A percentile compares a stretch with the other conserved stretches of the same genome.
Conservation (phyloP, 805 yeast genomes). For the Yamadazyma takamatsuzukensis region DNA sequence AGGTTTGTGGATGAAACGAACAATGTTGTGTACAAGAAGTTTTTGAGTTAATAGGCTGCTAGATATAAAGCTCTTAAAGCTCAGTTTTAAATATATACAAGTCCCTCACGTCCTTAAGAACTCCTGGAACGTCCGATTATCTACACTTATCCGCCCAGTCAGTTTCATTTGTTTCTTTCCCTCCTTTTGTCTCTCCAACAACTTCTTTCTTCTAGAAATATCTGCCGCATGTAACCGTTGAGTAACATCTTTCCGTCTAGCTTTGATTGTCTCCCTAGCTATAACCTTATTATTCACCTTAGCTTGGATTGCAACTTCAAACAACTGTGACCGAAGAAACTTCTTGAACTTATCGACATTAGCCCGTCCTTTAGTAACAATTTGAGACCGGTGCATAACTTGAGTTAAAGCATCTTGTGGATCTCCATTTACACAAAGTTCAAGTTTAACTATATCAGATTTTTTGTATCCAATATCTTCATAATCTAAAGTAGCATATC, state of each 20-base stretch:
- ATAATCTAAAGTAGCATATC: conserved; percentile 91
- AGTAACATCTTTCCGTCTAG: conserved; percentile 90
- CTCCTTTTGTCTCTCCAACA: conserved; percentile 84
- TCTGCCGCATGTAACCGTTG: conserved; percentile 93
- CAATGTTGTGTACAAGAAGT: conserved; percentile 79
- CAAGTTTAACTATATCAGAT: conserved; percentile 82
- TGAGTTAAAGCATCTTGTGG: conserved; percentile 91
- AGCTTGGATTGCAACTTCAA: conserved; percentile 92
- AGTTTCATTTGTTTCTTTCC: conserved; percentile 85
- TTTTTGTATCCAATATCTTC: conserved; percentile 86
- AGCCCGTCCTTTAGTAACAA: conserved; percentile 67
- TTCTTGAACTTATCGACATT: conserved; percentile 83
- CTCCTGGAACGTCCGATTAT: conserved; percentile 86
- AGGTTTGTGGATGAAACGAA: conserved; percentile 76
- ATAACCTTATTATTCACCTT: conserved; percentile 72
- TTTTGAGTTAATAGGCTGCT: conserved; percentile 38
- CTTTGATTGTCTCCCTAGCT: conserved; percentile 91
- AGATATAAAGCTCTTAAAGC: neutral
- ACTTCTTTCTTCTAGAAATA: conserved; percentile 82
- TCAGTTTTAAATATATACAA: conserved; percentile 4
- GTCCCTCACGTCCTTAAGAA: conserved; percentile 52
- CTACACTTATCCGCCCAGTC: conserved; percentile 72
- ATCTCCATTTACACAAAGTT: conserved; percentile 81
- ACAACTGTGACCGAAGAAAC: conserved; percentile 75
- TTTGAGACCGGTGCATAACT: conserved; percentile 80